Conservation (phyloP, 1,284 basidiomycete species). For the Melanopsichium pennsylvanicum region DNA sequence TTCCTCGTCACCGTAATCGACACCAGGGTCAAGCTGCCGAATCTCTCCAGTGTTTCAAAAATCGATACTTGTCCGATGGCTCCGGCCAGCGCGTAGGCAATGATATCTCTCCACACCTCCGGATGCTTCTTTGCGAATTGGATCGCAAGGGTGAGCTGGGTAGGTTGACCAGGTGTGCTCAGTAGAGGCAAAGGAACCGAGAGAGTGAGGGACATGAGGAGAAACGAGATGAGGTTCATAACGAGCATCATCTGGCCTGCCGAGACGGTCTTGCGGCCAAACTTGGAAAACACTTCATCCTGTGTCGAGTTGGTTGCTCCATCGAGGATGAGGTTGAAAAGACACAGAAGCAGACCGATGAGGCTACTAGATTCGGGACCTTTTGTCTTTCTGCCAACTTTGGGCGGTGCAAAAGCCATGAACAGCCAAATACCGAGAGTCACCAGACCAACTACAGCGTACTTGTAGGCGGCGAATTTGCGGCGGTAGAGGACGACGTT, state of each 20-base stretch:
- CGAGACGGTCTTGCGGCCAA: slow-evolving; percentile 70
- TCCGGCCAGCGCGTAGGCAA: slow-evolving; percentile 87
- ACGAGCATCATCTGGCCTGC: slow-evolving; percentile 99
- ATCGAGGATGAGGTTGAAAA: slow-evolving; percentile 88
- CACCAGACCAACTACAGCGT: slow-evolving; percentile 70
- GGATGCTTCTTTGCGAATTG: slow-evolving; percentile 82
- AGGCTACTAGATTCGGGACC: slow-evolving; percentile 38
- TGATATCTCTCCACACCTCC: slow-evolving; percentile 77
- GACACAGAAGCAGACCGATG: slow-evolving; percentile 73
- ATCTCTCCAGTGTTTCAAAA: slow-evolving; percentile 95
- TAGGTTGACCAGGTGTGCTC: slow-evolving; percentile 13
- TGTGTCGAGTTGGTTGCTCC: slow-evolving; percentile 97
- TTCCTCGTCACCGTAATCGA: slow-evolving; percentile 77
- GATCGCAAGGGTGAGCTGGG: slow-evolving; percentile 37
- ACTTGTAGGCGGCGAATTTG: slow-evolving; percentile 65
- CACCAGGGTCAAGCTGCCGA: slow-evolving; percentile 83
- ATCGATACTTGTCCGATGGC: slow-evolving; percentile 96
- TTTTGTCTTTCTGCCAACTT: slow-evolving; percentile 67
- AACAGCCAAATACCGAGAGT: slow-evolving; percentile 92
- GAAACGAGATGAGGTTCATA: slow-evolving; percentile 78
- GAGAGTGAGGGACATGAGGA: slow-evolving; percentile 50
- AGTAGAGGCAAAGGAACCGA: slow-evolving; percentile 72
- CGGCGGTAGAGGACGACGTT: slow-evolving; percentile 73
- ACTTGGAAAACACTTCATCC: slow-evolving; percentile 89
- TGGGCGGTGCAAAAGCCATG: slow-evolving; percentile 73